Evolutionary conservation across 176 grass and related monocot genomes (phyloP), one percentile per base, ranked within the genome.

Genomic region (Dactylis glomerata): DNA sequence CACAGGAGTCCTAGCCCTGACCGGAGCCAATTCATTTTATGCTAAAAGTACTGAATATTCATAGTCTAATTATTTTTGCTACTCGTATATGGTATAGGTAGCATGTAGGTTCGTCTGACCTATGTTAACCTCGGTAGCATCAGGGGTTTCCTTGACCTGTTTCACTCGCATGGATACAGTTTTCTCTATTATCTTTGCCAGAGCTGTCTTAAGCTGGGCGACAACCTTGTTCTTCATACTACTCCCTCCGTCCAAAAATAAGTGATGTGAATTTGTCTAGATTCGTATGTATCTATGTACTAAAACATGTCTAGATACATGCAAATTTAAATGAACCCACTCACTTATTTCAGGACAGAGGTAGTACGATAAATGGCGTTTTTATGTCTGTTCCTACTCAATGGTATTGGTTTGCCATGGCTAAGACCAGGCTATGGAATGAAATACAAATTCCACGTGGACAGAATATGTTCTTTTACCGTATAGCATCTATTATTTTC

Each of bases 401-500:
- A 51, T 82, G 24, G 24, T 82, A 15, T 17, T 80, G 47, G 40
- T 52, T 68, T 54, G 52, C 71, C 47, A 30, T 73, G 37, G 27
- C 26, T 33, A 74, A 73, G 68, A 22, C 27, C 10, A 83, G 41
- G 51, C 62, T 31, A 46, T 83, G 54, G 5, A 83, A 73, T 73
- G 37, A 45, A 58, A 83, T 73, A 28, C 50, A 28, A 59, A 36
- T 22, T n/a, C 42, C 59, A 14, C 26, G 74, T 26, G 23, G 3
- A 51, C 37, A 66, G 58, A 32, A 73, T 40, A 9, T 71, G 11
- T 4, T 69, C 3, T 81, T 68, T 31, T 27, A 37, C 30, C 16
- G 8, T 38, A 82, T 27, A 82, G 15, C n/a, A 52, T 50, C 8
- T 70, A 10, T 64, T 71, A n/a, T n/a, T 38, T 14, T 10, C 59